These are phyloP conservation scores for Pichia terricola DNA, from an alignment of 1,139 yeast species.

Conservation along the genomic window DNA sequence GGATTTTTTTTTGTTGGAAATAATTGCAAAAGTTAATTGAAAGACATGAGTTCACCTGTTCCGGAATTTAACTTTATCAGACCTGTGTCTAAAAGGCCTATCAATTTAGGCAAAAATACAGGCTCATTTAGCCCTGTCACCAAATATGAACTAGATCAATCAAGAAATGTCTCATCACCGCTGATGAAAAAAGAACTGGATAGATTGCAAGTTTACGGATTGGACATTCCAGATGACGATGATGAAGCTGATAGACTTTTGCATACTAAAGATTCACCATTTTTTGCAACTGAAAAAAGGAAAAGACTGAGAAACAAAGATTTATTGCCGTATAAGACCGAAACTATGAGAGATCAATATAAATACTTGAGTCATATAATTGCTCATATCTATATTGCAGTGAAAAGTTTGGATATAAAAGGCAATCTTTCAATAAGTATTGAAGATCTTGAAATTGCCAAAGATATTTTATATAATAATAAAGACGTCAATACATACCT, in stretches of 20 bases:
- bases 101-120: slow-evolving; percentile 1
- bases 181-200: slow-evolving; percentile 13
- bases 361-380: slow-evolving; percentile 71
- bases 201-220: slow-evolving; percentile 30
- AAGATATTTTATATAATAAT: slow-evolving; percentile 9
- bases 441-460: slow-evolving; percentile 28
- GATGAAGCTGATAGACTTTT: slow-evolving; percentile 32
- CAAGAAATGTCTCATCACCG: slow-evolving; percentile 2
- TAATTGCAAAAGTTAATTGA: neutral
- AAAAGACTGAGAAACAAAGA: slow-evolving; percentile 51
- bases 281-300: slow-evolving; percentile 42
- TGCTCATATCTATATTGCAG: slow-evolving; percentile 69
- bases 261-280: slow-evolving; percentile 43
- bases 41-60: slow-evolving; percentile 14
- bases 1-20: neutral
- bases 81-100: slow-evolving; percentile 9
- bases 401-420: slow-evolving; percentile 65
- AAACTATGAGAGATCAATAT: slow-evolving; percentile 59
- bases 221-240: slow-evolving; percentile 50
- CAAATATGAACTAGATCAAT: neutral
- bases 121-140: neutral
- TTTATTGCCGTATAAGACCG: slow-evolving; percentile 72
- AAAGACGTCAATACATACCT: slow-evolving; percentile 9
- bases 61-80: slow-evolving; percentile 9
- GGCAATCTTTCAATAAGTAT: slow-evolving; percentile 65